These are phyloP conservation scores for Coffea eugenioides DNA, from an alignment of 257 asterid species.

Conservation along the genomic window DNA sequence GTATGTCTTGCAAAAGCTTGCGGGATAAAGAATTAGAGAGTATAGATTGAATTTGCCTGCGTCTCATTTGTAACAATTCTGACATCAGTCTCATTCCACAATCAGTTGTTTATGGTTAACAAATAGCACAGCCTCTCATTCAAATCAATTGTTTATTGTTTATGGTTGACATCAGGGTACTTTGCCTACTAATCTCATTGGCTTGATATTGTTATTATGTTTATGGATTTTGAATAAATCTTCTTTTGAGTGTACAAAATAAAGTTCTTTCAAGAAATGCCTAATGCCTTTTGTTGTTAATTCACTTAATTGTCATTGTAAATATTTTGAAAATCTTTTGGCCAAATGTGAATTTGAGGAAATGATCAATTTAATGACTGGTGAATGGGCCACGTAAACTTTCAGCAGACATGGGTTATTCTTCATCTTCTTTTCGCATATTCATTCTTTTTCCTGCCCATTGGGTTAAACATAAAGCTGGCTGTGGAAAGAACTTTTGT, in stretches of 20 bases:
- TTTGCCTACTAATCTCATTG: neutral
- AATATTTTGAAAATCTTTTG: neutral
- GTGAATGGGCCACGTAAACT: no score
- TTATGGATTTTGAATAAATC: neutral
- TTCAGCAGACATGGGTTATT: no score
- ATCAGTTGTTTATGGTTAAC: neutral
- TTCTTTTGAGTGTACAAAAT: neutral
- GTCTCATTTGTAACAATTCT: neutral
- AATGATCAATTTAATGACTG: neutral
- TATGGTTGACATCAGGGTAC: neutral
- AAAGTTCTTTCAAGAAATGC: neutral
- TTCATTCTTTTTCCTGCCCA: neutral
- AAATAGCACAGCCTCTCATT: neutral
- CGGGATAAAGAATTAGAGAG: neutral
- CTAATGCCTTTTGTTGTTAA: neutral
- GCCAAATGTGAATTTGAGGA: neutral
- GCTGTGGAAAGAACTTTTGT: neutral
- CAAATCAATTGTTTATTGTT: no score
- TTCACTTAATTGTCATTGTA: neutral
- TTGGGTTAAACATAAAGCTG: neutral
- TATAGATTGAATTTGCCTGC: neutral
- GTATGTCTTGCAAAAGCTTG: conserved; percentile 32
- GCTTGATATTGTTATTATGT: neutral
- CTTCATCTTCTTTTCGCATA: neutral
- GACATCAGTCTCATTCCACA: neutral